Percentiles rank a stretch among this genome's conserved stretches.
These are phyloP conservation scores for sweet orange (Citrus sinensis) DNA, from an alignment of 345 rosid genomes.

Conservation along the genomic window DNA sequence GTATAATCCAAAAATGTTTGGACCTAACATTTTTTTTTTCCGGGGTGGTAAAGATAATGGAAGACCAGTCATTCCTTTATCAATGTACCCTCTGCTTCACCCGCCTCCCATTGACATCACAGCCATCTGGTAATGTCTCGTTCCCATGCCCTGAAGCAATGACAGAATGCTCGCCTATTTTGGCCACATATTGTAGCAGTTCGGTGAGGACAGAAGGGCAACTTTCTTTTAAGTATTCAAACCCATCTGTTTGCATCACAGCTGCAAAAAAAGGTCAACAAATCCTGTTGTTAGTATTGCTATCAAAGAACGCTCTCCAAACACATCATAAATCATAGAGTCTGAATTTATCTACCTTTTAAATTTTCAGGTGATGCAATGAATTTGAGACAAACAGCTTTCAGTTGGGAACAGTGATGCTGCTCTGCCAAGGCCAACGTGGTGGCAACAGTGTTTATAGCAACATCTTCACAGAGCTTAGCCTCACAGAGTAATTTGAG, in stretches of 20 bases:
- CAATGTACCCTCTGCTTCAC: constrained; percentile 71
- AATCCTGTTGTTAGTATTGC: neutral
- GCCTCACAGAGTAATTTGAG: constrained; percentile 67
- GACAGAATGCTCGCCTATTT: constrained; percentile 51
- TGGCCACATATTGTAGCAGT: constrained; percentile 55
- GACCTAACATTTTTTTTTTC: constrained; percentile 2
- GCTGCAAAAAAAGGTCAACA: constrained; percentile 32
- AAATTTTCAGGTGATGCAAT: constrained; percentile 54
- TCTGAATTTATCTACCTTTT: constrained; percentile 37
- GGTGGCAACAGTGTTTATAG: constrained; percentile 73
- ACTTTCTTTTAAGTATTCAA: constrained; percentile 56
- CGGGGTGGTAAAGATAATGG: neutral
- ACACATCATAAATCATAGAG: neutral
- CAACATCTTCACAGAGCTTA: constrained; percentile 64
- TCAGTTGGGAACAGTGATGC: constrained; percentile 69
- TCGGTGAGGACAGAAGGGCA: constrained; percentile 58
- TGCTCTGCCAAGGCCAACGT: constrained; percentile 81
- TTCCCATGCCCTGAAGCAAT: constrained; percentile 40
- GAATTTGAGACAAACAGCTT: constrained; percentile 72
- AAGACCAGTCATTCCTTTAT: constrained; percentile 16
- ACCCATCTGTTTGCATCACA: constrained; percentile 83
- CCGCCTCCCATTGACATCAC: constrained; percentile 56
- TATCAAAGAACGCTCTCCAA: neutral
- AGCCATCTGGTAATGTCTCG: constrained; percentile 45
- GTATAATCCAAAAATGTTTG: constrained; percentile 28